These are phyloP conservation scores for Ogataea sp. DNA, from an alignment of 805 yeast genomes.

Conservation along the genomic window DNA sequence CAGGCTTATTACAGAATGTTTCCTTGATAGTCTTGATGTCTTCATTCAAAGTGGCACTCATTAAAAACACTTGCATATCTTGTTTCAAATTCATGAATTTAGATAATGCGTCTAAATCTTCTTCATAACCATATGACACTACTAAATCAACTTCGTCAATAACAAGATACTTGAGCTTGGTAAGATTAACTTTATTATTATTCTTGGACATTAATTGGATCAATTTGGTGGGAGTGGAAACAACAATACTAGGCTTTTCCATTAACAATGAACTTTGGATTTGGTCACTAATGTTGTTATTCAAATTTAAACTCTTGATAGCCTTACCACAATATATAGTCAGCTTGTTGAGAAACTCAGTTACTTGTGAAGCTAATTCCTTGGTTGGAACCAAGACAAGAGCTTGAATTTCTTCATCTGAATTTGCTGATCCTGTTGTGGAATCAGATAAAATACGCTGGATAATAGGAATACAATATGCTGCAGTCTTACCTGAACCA, in stretches of 20 bases:
- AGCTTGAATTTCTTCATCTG: constrained; percentile 34
- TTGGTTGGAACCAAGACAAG: constrained; percentile 88
- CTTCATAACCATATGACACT: constrained; percentile 82
- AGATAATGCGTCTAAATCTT: constrained; percentile 66
- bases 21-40: constrained; percentile 72
- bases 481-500: constrained; percentile 94
- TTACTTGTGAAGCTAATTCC: constrained; percentile 84
- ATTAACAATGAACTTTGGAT: constrained; percentile 64
- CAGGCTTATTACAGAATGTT: constrained; percentile 77
- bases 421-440: not conserved
- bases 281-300: constrained; percentile 56
- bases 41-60: constrained; percentile 93
- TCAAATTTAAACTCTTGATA: constrained; percentile 58
- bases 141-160: constrained; percentile 95
- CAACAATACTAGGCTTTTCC: constrained; percentile 71
- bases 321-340: constrained; percentile 62
- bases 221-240: constrained; percentile 83
- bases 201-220: constrained; percentile 43
- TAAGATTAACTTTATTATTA: constrained; percentile 39
- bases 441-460: constrained; percentile 57
- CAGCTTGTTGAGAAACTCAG: constrained; percentile 59
- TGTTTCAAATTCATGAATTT: constrained; percentile 62
- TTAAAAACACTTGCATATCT: constrained; percentile 77
- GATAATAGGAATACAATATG: constrained; percentile 80
- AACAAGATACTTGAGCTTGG: constrained; percentile 59